Evolutionary conservation across 495 filamentous ascomycete genomes (phyloP), one percentile per base, ranked within the genome.

Genomic region (Tuber umbilicatum): DNA sequence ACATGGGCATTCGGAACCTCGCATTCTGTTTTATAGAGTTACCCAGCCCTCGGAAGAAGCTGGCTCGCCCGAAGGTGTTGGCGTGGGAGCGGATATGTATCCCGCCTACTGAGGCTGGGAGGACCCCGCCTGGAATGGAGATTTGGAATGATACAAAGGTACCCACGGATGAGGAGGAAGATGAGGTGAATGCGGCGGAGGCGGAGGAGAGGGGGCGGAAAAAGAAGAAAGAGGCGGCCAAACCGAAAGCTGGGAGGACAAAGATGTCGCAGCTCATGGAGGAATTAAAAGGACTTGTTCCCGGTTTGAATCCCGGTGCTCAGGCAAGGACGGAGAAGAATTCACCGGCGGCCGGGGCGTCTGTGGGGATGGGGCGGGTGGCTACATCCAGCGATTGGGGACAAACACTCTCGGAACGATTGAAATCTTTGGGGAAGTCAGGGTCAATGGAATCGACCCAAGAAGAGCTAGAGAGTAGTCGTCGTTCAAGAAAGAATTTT

Each of bases 1-100:
- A 97, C 84, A 89, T 97, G 88, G 93, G 94, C 67, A 90, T 97
- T 79, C 88, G 89, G 64, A 96, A 95, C 84, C 85, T 97, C 23
- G 94, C 93, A 21, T 93, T 90, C 82, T 91, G 89, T 81, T 83
- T 92, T 47, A 80, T 90, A 70, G 83, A 87, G 60, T 78, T 87
- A 5, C 83, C 85, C n/a, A 70, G 31, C 21, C 17, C 4, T 35
- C n/a, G 40, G 38, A 47, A 27, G 67, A 67, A 40, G 10, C 60
- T 16, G 47, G 72, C 68, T 50, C 68, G 73, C 10, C 84, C 85
- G 27, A 75, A 73, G 42, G 74, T 86, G 27, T 74, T 80, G 45
- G 81, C 83, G 23, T 86, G 85, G 85, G 81, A 84, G 42, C 81
- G 84, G 70, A 74, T 84, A 42, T 69, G 77, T 40, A 73, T 85